Evolutionary conservation across 2,329 filamentous ascomycete genomes (phyloP).

Genomic region (Fusarium haematococcum): DNA sequence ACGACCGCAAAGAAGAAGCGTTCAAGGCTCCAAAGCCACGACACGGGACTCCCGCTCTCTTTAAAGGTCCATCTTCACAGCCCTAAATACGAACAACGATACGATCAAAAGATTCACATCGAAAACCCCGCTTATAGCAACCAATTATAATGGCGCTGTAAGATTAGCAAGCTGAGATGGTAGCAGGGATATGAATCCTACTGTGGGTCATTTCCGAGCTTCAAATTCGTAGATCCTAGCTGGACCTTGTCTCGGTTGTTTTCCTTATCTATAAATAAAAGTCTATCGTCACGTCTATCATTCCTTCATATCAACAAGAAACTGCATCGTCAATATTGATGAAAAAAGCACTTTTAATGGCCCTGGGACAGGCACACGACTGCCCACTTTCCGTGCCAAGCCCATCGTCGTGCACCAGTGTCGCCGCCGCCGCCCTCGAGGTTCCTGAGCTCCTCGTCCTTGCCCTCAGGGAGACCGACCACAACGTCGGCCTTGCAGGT

Average conservation of each 20-base stretch:
- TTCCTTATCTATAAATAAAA: constrained; percentile 10
- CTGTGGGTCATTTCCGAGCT: constrained; percentile 10
- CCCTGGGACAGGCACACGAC: constrained; percentile 72
- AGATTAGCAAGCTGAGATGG: not conserved
- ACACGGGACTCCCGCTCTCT: not conserved
- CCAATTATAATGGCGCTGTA: no score
- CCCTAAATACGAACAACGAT: not conserved
- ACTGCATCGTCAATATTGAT: not conserved
- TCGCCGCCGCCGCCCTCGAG: constrained; percentile 78
- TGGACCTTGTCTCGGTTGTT: not conserved
- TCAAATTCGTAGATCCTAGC: not conserved
- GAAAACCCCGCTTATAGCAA: no score
- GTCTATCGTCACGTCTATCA: constrained; percentile 26
- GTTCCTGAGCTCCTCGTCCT: constrained; percentile 82
- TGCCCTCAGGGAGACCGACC: constrained; percentile 83
- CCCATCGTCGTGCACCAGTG: constrained; percentile 82
- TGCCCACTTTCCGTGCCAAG: constrained; percentile 96
- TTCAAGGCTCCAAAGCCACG: not conserved
- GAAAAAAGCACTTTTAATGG: constrained; percentile 35
- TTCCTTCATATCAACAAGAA: constrained; percentile 23
- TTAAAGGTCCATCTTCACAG: not conserved
- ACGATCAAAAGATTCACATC: not conserved
- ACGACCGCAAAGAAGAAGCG: not conserved
- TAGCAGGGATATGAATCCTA: not conserved
- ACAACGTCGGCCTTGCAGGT: constrained; percentile 98